Evolutionary conservation across 768 basidiomycete genomes (phyloP).

Genomic region (Mycena alexandri): DNA sequence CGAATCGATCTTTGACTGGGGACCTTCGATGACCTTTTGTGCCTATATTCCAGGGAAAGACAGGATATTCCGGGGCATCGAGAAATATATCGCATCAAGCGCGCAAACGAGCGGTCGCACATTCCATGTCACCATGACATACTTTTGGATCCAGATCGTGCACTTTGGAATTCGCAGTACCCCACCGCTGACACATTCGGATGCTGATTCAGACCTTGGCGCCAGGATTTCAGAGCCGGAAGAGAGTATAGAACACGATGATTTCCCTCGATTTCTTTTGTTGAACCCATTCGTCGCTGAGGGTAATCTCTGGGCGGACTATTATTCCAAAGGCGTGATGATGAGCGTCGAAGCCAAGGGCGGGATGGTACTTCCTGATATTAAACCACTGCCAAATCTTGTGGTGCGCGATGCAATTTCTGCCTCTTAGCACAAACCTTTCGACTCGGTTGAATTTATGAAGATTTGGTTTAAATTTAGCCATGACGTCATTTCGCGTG

Average conservation of each 20-base stretch:
- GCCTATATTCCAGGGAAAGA: conserved; percentile 52
- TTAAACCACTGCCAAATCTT: conserved; percentile 56
- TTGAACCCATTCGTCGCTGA: conserved; percentile 58
- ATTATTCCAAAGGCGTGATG: conserved; percentile 57
- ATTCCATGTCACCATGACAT: conserved; percentile 65
- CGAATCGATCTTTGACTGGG: conserved; percentile 21
- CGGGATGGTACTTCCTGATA: conserved; percentile 60
- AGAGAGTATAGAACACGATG: conserved; percentile 33
- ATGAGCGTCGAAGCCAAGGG: conserved; percentile 56
- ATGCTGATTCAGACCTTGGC: conserved; percentile 30
- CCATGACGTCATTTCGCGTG: conserved; percentile 12
- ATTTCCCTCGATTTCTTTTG: conserved; percentile 54
- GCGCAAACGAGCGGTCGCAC: conserved; percentile 53
- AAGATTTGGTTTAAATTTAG: background rate
- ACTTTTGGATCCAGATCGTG: conserved; percentile 64
- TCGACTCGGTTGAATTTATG: too few relatives aligned
- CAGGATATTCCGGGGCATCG: conserved; percentile 57
- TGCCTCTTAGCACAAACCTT: background rate
- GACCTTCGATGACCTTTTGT: background rate
- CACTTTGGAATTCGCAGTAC: conserved; percentile 60
- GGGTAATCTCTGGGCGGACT: conserved; percentile 56
- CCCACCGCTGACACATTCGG: conserved; percentile 25
- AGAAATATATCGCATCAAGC: conserved; percentile 55
- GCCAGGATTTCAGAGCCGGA: background rate
- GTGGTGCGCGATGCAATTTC: conserved; percentile 36